phyloP scores from a whole-genome alignment of 2,329 filamentous ascomycete genomes.

The Knufia fluminis region DNA sequence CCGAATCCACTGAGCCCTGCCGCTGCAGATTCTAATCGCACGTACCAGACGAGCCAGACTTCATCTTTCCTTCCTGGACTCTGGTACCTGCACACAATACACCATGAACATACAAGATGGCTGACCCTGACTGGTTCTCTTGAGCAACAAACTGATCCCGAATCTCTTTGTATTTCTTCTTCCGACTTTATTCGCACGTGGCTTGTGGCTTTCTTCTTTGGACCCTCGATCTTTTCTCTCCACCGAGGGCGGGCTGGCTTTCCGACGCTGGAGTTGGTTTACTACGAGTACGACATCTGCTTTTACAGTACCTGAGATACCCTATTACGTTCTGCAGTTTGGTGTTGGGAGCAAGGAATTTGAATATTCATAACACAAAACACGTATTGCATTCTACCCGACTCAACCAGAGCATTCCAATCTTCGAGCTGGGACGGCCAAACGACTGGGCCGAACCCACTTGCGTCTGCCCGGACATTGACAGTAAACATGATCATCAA shows the following conservation, averaged over 20 bases:
- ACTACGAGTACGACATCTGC: not conserved
- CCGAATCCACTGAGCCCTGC: too few relatives aligned
- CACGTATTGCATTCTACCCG: not conserved
- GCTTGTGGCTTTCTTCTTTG: not conserved
- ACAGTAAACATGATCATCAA: conserved; percentile 63
- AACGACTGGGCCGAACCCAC: too few relatives aligned
- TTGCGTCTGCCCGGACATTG: not conserved
- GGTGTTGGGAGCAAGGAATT: not conserved
- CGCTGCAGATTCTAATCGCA: too few relatives aligned
- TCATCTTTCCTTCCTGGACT: not conserved
- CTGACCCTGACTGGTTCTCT: conserved; percentile 4
- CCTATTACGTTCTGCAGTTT: not conserved
- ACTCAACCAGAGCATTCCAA: too few relatives aligned
- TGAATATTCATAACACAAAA: not conserved
- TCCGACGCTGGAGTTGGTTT: not conserved
- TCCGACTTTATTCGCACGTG: not conserved
- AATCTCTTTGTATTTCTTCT: conserved; percentile 1
- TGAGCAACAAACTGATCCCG: not conserved
- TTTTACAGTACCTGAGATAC: conserved; percentile 5
- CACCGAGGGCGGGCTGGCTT: not conserved
- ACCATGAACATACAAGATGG: not conserved
- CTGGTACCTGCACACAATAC: not conserved
- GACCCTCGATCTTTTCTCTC: conserved; percentile 1
- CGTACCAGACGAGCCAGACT: too few relatives aligned
- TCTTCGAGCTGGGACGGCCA: too few relatives aligned